Percentiles rank a stretch among this genome's conserved stretches.
Evolutionary conservation across 2,329 filamentous ascomycete species (phyloP).

Genomic region (Penicillium janthinellum): DNA sequence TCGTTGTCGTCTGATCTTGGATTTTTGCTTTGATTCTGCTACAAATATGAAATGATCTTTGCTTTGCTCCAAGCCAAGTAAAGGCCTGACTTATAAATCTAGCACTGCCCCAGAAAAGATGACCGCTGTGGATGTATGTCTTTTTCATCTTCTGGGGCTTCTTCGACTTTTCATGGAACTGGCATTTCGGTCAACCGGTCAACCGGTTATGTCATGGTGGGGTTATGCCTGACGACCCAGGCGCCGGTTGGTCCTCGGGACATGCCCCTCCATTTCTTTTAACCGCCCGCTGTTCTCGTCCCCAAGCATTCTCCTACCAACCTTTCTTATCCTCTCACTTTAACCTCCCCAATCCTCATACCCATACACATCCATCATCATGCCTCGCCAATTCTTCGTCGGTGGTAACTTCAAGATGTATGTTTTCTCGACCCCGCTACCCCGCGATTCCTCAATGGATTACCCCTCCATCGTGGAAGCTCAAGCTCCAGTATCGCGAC

Average conservation of each 20-base stretch:
- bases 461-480: conserved; percentile 31
- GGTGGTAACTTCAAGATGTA: conserved; percentile 99
- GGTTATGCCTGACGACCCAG: conserved; percentile 11
- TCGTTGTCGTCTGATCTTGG: background rate
- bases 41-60: background rate
- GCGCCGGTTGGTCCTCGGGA: conserved; percentile 15
- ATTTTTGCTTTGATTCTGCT: background rate
- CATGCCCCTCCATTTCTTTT: conserved; percentile 26
- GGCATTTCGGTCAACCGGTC: conserved; percentile 5
- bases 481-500: conserved; percentile 13
- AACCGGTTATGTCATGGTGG: conserved; percentile 17
- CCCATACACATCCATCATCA: conserved; percentile 54
- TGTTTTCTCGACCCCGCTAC: conserved; percentile 37
- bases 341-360: conserved; percentile 9
- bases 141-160: background rate
- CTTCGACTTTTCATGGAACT: background rate
- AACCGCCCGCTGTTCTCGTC: conserved; percentile 15
- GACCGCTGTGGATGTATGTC: background rate
- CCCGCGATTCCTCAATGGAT: conserved; percentile 27
- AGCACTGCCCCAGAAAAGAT: background rate
- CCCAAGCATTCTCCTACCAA: conserved; percentile 11
- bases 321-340: conserved; percentile 8
- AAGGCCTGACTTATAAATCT: background rate
- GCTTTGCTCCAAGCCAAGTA: conserved; percentile 3
- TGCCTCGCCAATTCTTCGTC: conserved; percentile 96